Evolutionary conservation across 2,329 filamentous ascomycete genomes (phyloP).

Genomic region (Neofusicoccum laricinum): DNA sequence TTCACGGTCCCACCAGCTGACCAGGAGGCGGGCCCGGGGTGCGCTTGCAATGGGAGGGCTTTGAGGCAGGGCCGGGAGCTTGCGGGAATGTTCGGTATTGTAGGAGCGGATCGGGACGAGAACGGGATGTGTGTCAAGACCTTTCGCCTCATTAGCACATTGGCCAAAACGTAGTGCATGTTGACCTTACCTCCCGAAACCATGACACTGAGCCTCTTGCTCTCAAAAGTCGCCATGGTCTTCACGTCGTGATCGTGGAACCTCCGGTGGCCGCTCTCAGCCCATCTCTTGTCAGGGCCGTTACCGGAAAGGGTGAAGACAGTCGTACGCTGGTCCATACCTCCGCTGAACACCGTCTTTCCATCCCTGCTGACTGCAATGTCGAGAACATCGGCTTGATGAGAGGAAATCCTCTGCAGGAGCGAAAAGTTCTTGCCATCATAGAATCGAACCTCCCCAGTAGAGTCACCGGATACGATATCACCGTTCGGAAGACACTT

Average conservation of each 20-base stretch:
- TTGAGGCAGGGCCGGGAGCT: slow-evolving; percentile 81
- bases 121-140: slow-evolving; percentile 80
- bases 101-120: slow-evolving; percentile 76
- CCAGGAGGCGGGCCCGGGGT: slow-evolving; percentile 68
- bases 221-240: slow-evolving; percentile 86
- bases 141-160: slow-evolving; percentile 46
- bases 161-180: slow-evolving; percentile 10
- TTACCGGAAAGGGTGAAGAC: slow-evolving; percentile 64
- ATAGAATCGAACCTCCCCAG: slow-evolving; percentile 90
- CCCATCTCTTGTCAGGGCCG: slow-evolving; percentile 57
- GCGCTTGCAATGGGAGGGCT: slow-evolving; percentile 71
- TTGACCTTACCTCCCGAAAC: slow-evolving; percentile 76
- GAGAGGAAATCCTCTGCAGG: slow-evolving; percentile 78
- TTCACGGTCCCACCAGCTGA: slow-evolving; percentile 91
- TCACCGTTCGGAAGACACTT: slow-evolving; percentile 84
- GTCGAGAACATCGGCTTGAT: slow-evolving; percentile 87
- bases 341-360: slow-evolving; percentile 78
- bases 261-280: slow-evolving; percentile 77
- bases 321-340: slow-evolving; percentile 85
- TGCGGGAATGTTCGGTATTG: slow-evolving; percentile 75
- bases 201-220: slow-evolving; percentile 75
- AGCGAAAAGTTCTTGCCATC: slow-evolving; percentile 90
- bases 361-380: slow-evolving; percentile 81
- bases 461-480: slow-evolving; percentile 92
- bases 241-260: slow-evolving; percentile 96